phyloP scores from a whole-genome alignment of 2,329 filamentous ascomycete species.

The Penicillium nordicum region DNA sequence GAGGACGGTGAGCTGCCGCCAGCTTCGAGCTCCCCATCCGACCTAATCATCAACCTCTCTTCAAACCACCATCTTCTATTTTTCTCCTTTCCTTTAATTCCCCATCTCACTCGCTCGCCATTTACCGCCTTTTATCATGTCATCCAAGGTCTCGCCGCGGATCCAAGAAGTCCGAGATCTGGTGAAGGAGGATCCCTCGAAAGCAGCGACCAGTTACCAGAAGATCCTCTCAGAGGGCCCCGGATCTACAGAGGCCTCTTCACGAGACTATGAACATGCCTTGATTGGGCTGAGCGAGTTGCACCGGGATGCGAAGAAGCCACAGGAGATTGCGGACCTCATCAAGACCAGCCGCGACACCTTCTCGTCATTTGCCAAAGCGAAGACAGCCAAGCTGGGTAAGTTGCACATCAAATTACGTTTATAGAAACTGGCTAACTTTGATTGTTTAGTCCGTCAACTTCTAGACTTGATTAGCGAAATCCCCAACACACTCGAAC shows the following conservation, averaged over 20 bases:
- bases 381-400: conserved; percentile 98
- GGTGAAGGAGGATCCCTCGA: conserved; percentile 72
- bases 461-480: conserved; percentile 91
- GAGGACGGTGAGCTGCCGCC: conserved; percentile 25
- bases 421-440: background rate
- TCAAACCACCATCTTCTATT: conserved; percentile 13
- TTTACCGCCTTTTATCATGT: conserved; percentile 38
- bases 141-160: conserved; percentile 56
- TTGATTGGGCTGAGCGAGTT: conserved; percentile 86
- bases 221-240: conserved; percentile 83
- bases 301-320: conserved; percentile 77
- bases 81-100: conserved; percentile 1
- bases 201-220: conserved; percentile 85
- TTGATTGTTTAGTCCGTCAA: conserved; percentile 70
- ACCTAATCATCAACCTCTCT: conserved; percentile 17
- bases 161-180: conserved; percentile 87
- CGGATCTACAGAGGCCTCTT: conserved; percentile 77
- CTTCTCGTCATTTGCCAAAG: conserved; percentile 94
- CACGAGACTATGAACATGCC: conserved; percentile 87
- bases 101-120: background rate
- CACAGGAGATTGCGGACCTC: conserved; percentile 81
- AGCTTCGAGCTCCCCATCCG: conserved; percentile 28
- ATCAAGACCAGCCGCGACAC: conserved; percentile 87
- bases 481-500: conserved; percentile 92
- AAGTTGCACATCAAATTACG: conserved; percentile 37